Conservation (phyloP, 768 basidiomycete genomes). For the Boletus tylopilopsis region DNA sequence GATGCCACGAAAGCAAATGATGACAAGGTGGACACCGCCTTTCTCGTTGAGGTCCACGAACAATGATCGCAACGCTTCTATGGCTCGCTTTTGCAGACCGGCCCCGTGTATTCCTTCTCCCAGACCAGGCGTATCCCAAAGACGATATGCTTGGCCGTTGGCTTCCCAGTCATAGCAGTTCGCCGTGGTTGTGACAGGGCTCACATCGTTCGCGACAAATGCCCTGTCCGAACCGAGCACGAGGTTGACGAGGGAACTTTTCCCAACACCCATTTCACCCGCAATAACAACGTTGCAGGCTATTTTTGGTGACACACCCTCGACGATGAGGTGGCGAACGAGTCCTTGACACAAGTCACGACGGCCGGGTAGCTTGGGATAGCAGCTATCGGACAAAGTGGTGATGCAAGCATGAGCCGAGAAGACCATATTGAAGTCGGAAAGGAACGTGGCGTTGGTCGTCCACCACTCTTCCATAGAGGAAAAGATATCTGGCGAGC, state of each 20-base stretch:
- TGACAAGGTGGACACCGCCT: slow-evolving; percentile 23
- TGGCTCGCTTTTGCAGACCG: slow-evolving; percentile 14
- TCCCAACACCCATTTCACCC: slow-evolving; percentile 28
- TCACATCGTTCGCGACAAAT: slow-evolving; percentile 11
- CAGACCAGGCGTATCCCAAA: slow-evolving; percentile 33
- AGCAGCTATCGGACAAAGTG: slow-evolving; percentile 18
- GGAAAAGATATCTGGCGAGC: slow-evolving; percentile 8
- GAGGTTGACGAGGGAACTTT: slow-evolving; percentile 28
- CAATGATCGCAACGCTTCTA: slow-evolving; percentile 18
- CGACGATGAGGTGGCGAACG: slow-evolving; percentile 12
- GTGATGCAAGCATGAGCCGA: slow-evolving; percentile 24
- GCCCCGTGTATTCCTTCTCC: slow-evolving; percentile 21
- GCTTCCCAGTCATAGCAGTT: slow-evolving; percentile 14
- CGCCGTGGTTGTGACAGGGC: slow-evolving; percentile 14
- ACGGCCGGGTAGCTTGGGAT: slow-evolving; percentile 20
- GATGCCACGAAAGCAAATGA: slow-evolving; percentile 26
- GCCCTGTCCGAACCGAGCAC: slow-evolving; percentile 23
- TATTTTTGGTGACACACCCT: slow-evolving; percentile 19
- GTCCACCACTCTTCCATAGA: slow-evolving; percentile 40
- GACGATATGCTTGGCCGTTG: slow-evolving; percentile 10
- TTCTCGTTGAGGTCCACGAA: slow-evolving; percentile 20
- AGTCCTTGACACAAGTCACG: slow-evolving; percentile 14
- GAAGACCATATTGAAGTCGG: slow-evolving; percentile 31
- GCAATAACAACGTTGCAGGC: slow-evolving; percentile 22
- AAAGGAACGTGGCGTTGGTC: slow-evolving; percentile 28